Evolutionary conservation across 108 stramenopile genomes (phyloP).

Genomic region (Stephanodiscus triporus): DNA sequence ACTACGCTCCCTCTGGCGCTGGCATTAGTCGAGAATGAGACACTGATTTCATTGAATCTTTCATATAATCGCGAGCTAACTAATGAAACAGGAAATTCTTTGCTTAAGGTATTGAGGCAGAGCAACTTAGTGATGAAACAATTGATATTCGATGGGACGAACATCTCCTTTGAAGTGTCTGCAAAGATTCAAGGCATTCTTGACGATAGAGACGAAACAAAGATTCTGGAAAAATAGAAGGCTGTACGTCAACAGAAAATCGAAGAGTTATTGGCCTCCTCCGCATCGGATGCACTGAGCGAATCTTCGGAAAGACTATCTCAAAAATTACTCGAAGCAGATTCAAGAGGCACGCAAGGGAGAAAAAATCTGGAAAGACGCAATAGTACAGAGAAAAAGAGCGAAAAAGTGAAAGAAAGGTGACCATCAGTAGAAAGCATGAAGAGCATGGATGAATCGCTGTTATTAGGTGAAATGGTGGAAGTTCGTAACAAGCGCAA

Average conservation of each 20-base stretch:
- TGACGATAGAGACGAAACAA: slow-evolving; percentile 6
- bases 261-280: slow-evolving; percentile 12
- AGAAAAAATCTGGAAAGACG: too few relatives aligned
- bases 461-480: background rate
- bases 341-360: background rate
- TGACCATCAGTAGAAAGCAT: too few relatives aligned
- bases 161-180: background rate
- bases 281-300: slow-evolving; percentile 14
- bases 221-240: slow-evolving; percentile 2
- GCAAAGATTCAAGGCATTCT: slow-evolving; percentile 21
- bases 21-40: slow-evolving; percentile 25
- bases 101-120: slow-evolving; percentile 14
- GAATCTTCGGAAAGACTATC: background rate
- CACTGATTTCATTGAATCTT: slow-evolving; percentile 12
- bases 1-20: slow-evolving; percentile 1
- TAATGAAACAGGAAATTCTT: background rate
- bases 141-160: slow-evolving; percentile 11
- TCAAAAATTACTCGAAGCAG: background rate
- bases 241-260: slow-evolving; percentile 13
- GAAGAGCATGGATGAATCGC: background rate
- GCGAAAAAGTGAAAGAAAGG: too few relatives aligned
- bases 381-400: too few relatives aligned
- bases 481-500: slow-evolving; percentile 3
- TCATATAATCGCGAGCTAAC: slow-evolving; percentile 12
- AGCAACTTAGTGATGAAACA: slow-evolving; percentile 16